phyloP scores from a whole-genome alignment of 1,139 yeast species.

The Pichia sp. region DNA sequence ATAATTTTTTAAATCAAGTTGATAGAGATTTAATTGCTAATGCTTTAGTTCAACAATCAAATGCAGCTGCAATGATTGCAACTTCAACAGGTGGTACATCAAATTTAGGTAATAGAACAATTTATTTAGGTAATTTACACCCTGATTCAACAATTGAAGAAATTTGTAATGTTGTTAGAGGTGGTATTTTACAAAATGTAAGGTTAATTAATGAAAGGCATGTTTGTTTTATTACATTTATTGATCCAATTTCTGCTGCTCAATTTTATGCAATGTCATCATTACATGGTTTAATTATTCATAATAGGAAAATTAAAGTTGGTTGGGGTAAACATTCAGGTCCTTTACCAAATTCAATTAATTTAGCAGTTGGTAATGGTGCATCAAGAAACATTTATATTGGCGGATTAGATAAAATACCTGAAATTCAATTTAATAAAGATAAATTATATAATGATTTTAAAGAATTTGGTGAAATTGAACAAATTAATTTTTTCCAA shows the following conservation, averaged over 20 bases:
- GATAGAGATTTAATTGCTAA: conserved; percentile 47
- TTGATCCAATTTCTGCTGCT: conserved; percentile 77
- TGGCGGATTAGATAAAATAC: conserved; percentile 44
- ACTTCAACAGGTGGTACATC: conserved; percentile 67
- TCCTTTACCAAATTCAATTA: conserved; percentile 63
- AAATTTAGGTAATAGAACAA: conserved; percentile 72
- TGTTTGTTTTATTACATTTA: conserved; percentile 73
- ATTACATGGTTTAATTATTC: conserved; percentile 69
- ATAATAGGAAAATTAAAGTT: conserved; percentile 65
- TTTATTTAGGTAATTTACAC: conserved; percentile 69
- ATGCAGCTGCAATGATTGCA: conserved; percentile 69
- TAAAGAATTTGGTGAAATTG: conserved; percentile 68
- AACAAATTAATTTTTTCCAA: conserved; percentile 69
- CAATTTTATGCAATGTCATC: conserved; percentile 77
- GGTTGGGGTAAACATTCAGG: conserved; percentile 89
- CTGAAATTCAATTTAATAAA: conserved; percentile 35
- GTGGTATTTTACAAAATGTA: conserved; percentile 69
- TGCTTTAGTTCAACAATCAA: conserved; percentile 60
- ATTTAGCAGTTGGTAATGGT: conserved; percentile 75
- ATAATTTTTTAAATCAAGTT: conserved; percentile 58
- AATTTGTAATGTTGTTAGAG: conserved; percentile 77
- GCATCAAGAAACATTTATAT: conserved; percentile 78
- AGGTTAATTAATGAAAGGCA: conserved; percentile 73
- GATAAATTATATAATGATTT: conserved; percentile 62
- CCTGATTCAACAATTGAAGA: conserved; percentile 76